Base-by-base conservation (phyloP, 805 yeast species). In the Kodamaea restingae region DNA sequence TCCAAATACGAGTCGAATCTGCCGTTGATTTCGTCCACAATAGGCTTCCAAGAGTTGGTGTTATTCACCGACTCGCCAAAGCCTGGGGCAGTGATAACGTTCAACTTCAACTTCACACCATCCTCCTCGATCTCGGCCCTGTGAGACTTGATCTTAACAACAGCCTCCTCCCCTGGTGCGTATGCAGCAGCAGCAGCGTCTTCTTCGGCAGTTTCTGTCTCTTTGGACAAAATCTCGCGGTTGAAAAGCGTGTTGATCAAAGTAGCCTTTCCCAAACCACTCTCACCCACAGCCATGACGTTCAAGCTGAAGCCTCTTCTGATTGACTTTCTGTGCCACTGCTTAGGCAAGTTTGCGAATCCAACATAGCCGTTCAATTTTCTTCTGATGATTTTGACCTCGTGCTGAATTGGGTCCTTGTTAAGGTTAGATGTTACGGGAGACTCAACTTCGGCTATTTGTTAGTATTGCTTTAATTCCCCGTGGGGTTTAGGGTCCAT, bases 281-380 rank as follows among this genome's bases (percentile, higher is more conserved):
- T 71, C 67, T 87, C 95, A 50, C 95, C 95, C 46, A 90, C 95
- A 42, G 87, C 88, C 78, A 93, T 77, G 45, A 93, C 60, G 60
- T 93, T 93, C 59, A 93, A 77, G 52, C 73, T 77, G 73, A 93
- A 93, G 10, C 98, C 98, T 62, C 69, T 32, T 70, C 65, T 25
- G 45, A 88, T 78, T 2, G 95, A 83, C 64, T 85, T 88, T 66
- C 96, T 81, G 68, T 93, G 98, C 96, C 97, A 93, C 70, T 93
- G 98, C 59, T 90, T 93, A 43, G 98, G 98, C 56, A 93, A 74
- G 66, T 90, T 93, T 50, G 97, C 95, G 67, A 93, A 93, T 4
- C 98, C 98, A 41, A 93, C 98, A 59, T 84, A 90, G 3, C 95
- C 91, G 51, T 82, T 85, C 52, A 91, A 78, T 59, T 88, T 88